phyloP scores from a whole-genome alignment of 2,329 filamentous ascomycete species.

The Bipolaris oryzae region DNA sequence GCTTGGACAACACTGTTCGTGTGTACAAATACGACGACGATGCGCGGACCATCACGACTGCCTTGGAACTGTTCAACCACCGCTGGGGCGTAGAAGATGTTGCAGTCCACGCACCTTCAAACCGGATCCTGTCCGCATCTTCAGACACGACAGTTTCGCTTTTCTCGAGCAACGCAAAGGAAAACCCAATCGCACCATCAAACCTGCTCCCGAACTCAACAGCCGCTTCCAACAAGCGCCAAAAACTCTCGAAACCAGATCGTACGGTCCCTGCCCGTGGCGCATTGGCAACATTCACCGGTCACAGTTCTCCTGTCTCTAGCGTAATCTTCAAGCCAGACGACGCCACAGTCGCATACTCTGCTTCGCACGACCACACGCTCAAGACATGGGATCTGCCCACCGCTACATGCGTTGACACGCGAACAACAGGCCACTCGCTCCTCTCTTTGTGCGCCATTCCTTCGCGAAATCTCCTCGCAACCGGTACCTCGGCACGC shows the following conservation, averaged over 20 bases:
- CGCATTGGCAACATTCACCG: conserved; percentile 73
- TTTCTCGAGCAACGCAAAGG: conserved; percentile 81
- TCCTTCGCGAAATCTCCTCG: conserved; percentile 66
- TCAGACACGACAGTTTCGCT: conserved; percentile 83
- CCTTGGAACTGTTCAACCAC: conserved; percentile 84
- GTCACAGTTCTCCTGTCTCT: conserved; percentile 76
- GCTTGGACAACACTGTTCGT: conserved; percentile 82
- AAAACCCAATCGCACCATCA: conserved; percentile 74
- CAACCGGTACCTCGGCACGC: conserved; percentile 80
- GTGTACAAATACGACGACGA: conserved; percentile 87
- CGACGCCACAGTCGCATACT: conserved; percentile 89
- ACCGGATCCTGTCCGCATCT: conserved; percentile 83
- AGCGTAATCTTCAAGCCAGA: conserved; percentile 83
- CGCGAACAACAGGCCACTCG: conserved; percentile 81
- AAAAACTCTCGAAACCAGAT: conserved; percentile 69
- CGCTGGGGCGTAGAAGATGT: conserved; percentile 74
- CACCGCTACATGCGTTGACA: conserved; percentile 77
- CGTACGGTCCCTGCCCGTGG: conserved; percentile 74
- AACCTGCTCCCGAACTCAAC: conserved; percentile 70
- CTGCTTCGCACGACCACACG: conserved; percentile 87
- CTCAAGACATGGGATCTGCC: conserved; percentile 90
- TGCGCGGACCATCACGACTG: conserved; percentile 68
- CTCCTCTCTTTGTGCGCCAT: conserved; percentile 80
- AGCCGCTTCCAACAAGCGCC: conserved; percentile 71
- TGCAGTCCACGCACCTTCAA: conserved; percentile 73